A percentile compares a stretch with the other conserved stretches of the same genome.
Evolutionary conservation across 108 stramenopile species (phyloP).

Genomic region (Licmophora abbreviata): DNA sequence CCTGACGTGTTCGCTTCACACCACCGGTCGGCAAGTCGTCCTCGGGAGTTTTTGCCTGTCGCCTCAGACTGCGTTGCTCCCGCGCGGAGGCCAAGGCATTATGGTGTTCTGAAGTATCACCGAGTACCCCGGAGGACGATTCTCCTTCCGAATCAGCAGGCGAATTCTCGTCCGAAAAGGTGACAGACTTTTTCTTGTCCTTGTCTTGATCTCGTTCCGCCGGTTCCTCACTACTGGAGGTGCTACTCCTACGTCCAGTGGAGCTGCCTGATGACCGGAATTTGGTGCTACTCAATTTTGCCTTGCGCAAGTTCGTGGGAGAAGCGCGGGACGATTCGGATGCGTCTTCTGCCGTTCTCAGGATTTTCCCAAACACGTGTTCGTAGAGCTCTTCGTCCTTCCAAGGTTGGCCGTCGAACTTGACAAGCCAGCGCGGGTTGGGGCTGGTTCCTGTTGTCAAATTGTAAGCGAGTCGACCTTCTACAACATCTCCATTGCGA

Average conservation of each 20-base stretch:
- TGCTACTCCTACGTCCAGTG: background rate
- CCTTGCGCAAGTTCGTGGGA: background rate
- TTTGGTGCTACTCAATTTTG: background rate
- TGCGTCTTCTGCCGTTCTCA: slow-evolving; percentile 11
- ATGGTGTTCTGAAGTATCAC: too few species aligned
- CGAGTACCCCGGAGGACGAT: background rate
- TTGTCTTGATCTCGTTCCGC: background rate
- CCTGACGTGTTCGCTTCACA: background rate
- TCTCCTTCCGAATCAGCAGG: background rate
- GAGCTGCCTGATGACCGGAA: background rate
- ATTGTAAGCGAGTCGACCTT: slow-evolving; percentile 29
- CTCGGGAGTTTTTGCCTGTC: background rate
- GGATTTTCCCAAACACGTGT: slow-evolving; percentile 25
- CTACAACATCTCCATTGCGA: slow-evolving; percentile 5
- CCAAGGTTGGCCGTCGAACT: slow-evolving; percentile 23
- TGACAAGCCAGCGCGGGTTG: slow-evolving; percentile 41
- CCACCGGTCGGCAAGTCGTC: background rate
- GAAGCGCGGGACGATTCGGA: background rate
- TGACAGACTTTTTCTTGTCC: background rate
- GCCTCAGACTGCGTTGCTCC: slow-evolving; percentile 1
- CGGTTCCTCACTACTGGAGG: background rate
- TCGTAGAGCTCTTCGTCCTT: slow-evolving; percentile 52
- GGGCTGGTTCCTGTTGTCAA: slow-evolving; percentile 22
- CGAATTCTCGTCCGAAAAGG: background rate
- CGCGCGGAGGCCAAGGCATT: background rate